A percentile compares a stretch with the other conserved stretches of the same genome.
Conservation (phyloP, 1,284 basidiomycete species). For the Pseudozyma thailandica region DNA sequence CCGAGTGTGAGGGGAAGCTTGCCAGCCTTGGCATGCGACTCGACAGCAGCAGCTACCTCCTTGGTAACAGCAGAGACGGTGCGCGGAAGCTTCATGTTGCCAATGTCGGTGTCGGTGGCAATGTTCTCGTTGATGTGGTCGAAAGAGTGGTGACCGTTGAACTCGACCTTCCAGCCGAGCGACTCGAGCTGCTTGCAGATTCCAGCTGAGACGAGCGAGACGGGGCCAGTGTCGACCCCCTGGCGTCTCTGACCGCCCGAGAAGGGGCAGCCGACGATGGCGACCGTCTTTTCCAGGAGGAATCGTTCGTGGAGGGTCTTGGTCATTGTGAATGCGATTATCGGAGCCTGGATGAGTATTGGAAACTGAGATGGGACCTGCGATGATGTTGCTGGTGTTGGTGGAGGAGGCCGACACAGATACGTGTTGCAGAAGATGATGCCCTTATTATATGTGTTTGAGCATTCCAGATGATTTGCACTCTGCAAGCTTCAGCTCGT, state of each 20-base stretch:
- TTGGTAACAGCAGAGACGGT: constrained; percentile 75
- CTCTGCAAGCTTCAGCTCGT: background rate
- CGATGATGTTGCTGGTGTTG: background rate
- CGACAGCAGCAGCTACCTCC: constrained; percentile 81
- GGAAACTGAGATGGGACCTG: background rate
- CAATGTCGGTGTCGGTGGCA: constrained; percentile 54
- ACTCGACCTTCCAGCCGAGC: constrained; percentile 88
- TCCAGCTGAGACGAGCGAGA: constrained; percentile 58
- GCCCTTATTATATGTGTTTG: constrained; percentile 6
- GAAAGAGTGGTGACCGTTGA: constrained; percentile 88
- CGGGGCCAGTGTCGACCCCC: constrained; percentile 65
- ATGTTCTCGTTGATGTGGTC: constrained; percentile 74
- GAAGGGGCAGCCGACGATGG: constrained; percentile 65
- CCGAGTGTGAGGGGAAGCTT: constrained; percentile 91
- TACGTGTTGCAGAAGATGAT: background rate
- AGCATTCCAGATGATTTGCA: background rate
- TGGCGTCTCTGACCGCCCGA: constrained; percentile 62
- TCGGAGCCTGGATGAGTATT: background rate
- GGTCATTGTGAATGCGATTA: constrained; percentile 21
- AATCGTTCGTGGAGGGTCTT: constrained; percentile 45
- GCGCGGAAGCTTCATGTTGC: constrained; percentile 60
- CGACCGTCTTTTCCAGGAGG: constrained; percentile 51
- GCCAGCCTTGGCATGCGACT: constrained; percentile 79
- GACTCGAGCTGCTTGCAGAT: constrained; percentile 64
- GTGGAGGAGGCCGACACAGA: background rate